These are phyloP conservation scores for Endocladia muricata DNA, from an alignment of 31 red algal species.

Conservation along the genomic window DNA sequence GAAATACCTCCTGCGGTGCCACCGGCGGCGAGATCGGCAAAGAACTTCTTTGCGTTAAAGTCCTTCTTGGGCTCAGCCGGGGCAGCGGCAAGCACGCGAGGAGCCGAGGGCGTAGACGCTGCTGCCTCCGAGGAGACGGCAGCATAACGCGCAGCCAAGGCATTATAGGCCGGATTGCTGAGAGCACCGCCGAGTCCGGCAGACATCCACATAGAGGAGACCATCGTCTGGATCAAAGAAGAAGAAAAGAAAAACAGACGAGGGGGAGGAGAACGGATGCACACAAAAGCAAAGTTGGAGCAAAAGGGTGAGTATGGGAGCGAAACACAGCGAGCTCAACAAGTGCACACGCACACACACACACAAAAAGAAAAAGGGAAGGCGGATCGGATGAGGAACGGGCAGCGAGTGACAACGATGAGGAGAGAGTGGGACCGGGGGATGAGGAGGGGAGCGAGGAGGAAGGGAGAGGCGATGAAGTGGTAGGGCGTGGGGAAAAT, in stretches of 20 bases:
- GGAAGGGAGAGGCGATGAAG: conserved; percentile 1
- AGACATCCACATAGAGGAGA: conserved; percentile 31
- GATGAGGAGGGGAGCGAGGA: neutral
- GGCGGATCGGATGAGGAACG: too few relatives aligned
- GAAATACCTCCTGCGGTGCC: conserved; percentile 94
- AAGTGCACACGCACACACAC: too few relatives aligned
- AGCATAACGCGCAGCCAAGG: conserved; percentile 21
- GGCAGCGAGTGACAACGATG: too few relatives aligned
- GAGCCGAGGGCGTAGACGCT: conserved; percentile 21
- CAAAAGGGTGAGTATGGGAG: too few relatives aligned
- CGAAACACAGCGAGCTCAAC: too few relatives aligned
- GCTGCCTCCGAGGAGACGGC: conserved; percentile 20
- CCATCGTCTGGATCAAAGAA: conserved; percentile 40
- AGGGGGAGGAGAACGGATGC: conserved; percentile 5
- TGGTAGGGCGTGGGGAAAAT: neutral
- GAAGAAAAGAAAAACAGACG: neutral
- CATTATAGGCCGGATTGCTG: conserved; percentile 21
- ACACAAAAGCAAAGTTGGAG: neutral
- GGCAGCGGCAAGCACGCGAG: conserved; percentile 55
- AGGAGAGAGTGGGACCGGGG: too few relatives aligned
- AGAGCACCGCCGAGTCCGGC: conserved; percentile 66
- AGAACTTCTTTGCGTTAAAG: conserved; percentile 80
- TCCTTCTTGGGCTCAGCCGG: conserved; percentile 63
- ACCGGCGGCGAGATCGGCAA: conserved; percentile 95
- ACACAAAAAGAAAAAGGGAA: too few relatives aligned